These are phyloP conservation scores for Pythium biforme DNA, from an alignment of 352 stramenopile species.

Conservation along the genomic window DNA sequence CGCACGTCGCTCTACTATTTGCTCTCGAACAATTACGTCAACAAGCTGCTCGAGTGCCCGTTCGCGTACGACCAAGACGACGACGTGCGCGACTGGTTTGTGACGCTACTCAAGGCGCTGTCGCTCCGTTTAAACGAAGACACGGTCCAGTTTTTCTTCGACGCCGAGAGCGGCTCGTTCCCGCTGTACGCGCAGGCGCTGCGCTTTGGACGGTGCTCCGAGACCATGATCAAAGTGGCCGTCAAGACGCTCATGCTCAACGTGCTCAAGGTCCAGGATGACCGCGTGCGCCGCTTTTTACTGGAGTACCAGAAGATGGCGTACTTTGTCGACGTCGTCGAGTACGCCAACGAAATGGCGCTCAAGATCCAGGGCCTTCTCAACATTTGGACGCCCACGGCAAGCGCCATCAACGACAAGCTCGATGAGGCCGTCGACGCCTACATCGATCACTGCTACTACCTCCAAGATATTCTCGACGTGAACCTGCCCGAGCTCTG, in stretches of 20 bases:
- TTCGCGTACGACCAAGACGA: constrained; percentile 68
- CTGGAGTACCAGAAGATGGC: constrained; percentile 68
- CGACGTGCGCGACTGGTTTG: constrained; percentile 88
- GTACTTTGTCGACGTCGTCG: constrained; percentile 82
- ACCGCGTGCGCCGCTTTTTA: constrained; percentile 74
- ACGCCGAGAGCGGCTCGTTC: constrained; percentile 50
- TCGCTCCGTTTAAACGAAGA: constrained; percentile 84
- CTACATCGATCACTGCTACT: constrained; percentile 86
- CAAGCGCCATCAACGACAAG: constrained; percentile 52
- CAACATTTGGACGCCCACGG: constrained; percentile 48
- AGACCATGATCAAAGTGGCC: constrained; percentile 85
- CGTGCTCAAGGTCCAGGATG: constrained; percentile 75
- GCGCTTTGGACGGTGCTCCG: constrained; percentile 61
- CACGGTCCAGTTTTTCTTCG: constrained; percentile 90
- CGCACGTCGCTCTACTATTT: constrained; percentile 93
- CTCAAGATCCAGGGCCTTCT: constrained; percentile 74
- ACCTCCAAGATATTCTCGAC: constrained; percentile 82
- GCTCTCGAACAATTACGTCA: constrained; percentile 95
- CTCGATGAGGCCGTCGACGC: constrained; percentile 77
- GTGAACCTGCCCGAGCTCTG: constrained; percentile 82
- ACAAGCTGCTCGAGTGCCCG: constrained; percentile 87
- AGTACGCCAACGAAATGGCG: constrained; percentile 71
- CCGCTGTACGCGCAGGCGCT: constrained; percentile 76
- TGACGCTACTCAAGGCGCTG: constrained; percentile 87
- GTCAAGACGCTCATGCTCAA: constrained; percentile 89